Base-by-base conservation (phyloP, 768 basidiomycete genomes). In the Pisolithus albus region DNA sequence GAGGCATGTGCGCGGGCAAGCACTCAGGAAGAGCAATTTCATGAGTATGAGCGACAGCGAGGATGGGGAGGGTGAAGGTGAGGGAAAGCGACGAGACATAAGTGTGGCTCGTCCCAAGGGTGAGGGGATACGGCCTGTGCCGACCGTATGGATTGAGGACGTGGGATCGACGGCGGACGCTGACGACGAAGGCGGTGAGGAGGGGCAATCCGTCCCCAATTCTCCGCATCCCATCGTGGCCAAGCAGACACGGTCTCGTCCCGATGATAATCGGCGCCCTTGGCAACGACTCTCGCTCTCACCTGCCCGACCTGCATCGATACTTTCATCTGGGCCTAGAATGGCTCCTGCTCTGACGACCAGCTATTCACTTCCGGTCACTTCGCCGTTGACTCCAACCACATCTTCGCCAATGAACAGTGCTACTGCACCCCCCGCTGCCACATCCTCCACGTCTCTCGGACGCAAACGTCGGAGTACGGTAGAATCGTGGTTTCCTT, bases 21-120 rank as follows among this genome's bases (percentile, higher is more conserved):
- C 59, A 26, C n/a, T 37, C 49, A 50, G 53, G 13, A 64, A 68
- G 46, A 59, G 64, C 26, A 83, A 84, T 62, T 85, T 85, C 57
- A 85, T 84, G 79, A 80, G 72, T 68, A 78, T 83, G 75, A 77
- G 72, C 47, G 84, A 86, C 56, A 82, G 84, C 53, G 83, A 83
- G 21, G 77, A 77, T 46, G 77, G 76, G 5, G 72, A 67, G 8
- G 47, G 57, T 26, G 10, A 46, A 54, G 43, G 45, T 50, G 53
- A 2, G 51, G 40, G 13, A 51, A 52, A 3, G 37, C 26, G 52
- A 24, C 16, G 43, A 58, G 30, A 47, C 24, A 40, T 4, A n/a
- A 15, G 1, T n/a, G n/a, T n/a, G 7, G n/a, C 18, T 9, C n/a
- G 18, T 18, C n/a, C 18, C 3, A 11, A 11, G 4, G 28, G 19